Evolutionary conservation across 306 rosid species (phyloP), one percentile per base, ranked within the genome.

Genomic region (Astragalus membranaceus): DNA sequence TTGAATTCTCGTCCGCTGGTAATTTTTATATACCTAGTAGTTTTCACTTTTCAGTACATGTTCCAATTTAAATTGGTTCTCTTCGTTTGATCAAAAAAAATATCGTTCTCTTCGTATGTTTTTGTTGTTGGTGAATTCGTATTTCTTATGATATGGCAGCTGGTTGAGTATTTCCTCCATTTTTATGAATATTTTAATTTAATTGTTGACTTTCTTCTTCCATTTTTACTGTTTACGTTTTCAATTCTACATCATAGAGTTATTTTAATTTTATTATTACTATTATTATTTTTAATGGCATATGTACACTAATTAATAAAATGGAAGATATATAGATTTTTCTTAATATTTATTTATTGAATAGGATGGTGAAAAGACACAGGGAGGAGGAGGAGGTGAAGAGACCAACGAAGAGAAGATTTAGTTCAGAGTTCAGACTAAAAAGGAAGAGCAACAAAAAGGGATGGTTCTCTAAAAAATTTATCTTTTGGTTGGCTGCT

Each of bases 401-500:
- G 86, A 77, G 82, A 83, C 85, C 84, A 87, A 85, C 81, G 84
- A 87, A 84, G 86, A 39, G 33, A 84, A 67, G 88, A 74, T 79
- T 69, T 75, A n/a, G n/a, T n/a, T n/a, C n/a, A n/a, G n/a, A 76
- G 52, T 46, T 64, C 60, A 42, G 50, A 64, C 61, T 78, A 62
- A 50, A 86, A 82, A 49, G 35, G 67, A 77, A 73, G 51, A 73
- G 66, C 76, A 83, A 64, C 79, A 54, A 37, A 37, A 85, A 82
- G 78, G 68, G 74, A 14, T 48, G 1, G 5, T 10, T 69, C 67
- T 65, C 36, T 5, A 36, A 37, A 23, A n/a, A 54, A 7, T 41
- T 51, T 74, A 63, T 58, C 66, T 62, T 75, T 73, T 63, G 70
- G 75, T 69, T 82, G 75, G 50, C 7, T 20, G 23, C 23, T 20